phyloP scores from a whole-genome alignment of 2,329 filamentous ascomycete species.

The Xylaria sp. region DNA sequence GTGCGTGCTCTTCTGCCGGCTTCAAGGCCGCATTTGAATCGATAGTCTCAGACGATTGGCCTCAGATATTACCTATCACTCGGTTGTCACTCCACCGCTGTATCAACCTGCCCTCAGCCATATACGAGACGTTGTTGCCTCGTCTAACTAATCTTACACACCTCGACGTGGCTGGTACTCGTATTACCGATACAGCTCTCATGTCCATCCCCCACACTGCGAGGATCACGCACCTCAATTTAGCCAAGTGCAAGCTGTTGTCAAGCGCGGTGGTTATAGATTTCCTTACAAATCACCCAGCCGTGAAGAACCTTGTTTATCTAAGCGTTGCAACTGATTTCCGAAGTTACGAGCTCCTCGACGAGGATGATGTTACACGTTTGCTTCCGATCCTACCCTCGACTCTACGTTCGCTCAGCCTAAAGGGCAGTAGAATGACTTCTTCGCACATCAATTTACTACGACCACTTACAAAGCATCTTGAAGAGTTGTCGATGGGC shows the following conservation, averaged over 20 bases:
- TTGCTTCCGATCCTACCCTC: constrained; percentile 73
- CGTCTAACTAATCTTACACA: constrained; percentile 76
- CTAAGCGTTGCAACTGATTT: constrained; percentile 79
- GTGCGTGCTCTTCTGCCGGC: constrained; percentile 73
- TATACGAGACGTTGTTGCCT: constrained; percentile 77
- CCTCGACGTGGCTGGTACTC: constrained; percentile 81
- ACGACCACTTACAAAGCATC: constrained; percentile 72
- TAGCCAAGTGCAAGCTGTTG: constrained; percentile 78
- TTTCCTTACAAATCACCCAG: constrained; percentile 77
- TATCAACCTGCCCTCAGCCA: constrained; percentile 71
- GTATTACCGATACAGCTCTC: constrained; percentile 77
- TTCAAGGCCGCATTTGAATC: constrained; percentile 75
- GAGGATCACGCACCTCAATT: constrained; percentile 78
- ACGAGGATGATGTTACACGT: constrained; percentile 69
- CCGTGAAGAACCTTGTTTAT: constrained; percentile 73
- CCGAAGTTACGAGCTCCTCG: constrained; percentile 76
- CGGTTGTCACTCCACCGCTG: constrained; percentile 83
- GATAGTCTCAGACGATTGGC: constrained; percentile 63
- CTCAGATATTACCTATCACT: constrained; percentile 67
- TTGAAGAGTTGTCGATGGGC: constrained; percentile 81
- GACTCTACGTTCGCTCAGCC: constrained; percentile 76
- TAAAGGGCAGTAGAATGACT: constrained; percentile 79
- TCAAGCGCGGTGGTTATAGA: constrained; percentile 73
- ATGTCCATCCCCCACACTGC: constrained; percentile 76
- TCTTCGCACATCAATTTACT: constrained; percentile 71